phyloP scores from a whole-genome alignment of 257 asterid species.

The Linaria vulgaris region DNA sequence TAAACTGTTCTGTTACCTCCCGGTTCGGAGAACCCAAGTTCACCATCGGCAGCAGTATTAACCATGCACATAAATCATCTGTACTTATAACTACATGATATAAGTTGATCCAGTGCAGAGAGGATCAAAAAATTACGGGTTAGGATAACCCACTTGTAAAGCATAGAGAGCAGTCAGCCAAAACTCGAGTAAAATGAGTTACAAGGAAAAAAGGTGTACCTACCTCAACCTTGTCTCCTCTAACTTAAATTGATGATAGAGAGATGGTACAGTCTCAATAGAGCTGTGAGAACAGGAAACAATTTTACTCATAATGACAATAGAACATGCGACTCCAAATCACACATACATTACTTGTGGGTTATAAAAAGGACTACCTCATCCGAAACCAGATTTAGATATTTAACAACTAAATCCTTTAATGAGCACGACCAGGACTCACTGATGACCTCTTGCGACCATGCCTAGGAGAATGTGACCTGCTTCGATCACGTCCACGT shows the following conservation, averaged over 20 bases:
- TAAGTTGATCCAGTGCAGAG: slow-evolving; percentile 16
- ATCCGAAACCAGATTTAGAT: slow-evolving; percentile 57
- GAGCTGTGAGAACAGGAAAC: slow-evolving; percentile 92
- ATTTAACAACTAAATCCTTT: slow-evolving; percentile 50
- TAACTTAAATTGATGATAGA: slow-evolving; percentile 68
- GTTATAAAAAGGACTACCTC: slow-evolving; percentile 77
- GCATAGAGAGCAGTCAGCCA: slow-evolving; percentile 23
- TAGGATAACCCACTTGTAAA: slow-evolving; percentile 20
- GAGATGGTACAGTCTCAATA: slow-evolving; percentile 65
- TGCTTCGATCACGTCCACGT: slow-evolving; percentile 68
- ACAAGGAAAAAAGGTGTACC: slow-evolving; percentile 42
- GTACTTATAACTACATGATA: slow-evolving; percentile 20
- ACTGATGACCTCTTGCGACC: slow-evolving; percentile 63
- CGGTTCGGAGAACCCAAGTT: slow-evolving; percentile 19
- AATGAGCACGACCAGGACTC: slow-evolving; percentile 65
- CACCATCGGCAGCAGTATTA: slow-evolving; percentile 30
- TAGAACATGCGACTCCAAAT: slow-evolving; percentile 49
- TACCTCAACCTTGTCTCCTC: slow-evolving; percentile 84
- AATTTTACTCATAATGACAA: slow-evolving; percentile 65
- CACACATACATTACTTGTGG: slow-evolving; percentile 55
- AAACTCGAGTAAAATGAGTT: slow-evolving; percentile 28
- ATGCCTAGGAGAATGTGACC: slow-evolving; percentile 84
- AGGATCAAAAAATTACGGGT: slow-evolving; percentile 18
- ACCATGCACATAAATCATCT: slow-evolving; percentile 23
- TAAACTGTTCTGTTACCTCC: slow-evolving; percentile 29